Evolutionary conservation across 2,329 filamentous ascomycete species (phyloP).

Genomic region (Macrophomina tecta): DNA sequence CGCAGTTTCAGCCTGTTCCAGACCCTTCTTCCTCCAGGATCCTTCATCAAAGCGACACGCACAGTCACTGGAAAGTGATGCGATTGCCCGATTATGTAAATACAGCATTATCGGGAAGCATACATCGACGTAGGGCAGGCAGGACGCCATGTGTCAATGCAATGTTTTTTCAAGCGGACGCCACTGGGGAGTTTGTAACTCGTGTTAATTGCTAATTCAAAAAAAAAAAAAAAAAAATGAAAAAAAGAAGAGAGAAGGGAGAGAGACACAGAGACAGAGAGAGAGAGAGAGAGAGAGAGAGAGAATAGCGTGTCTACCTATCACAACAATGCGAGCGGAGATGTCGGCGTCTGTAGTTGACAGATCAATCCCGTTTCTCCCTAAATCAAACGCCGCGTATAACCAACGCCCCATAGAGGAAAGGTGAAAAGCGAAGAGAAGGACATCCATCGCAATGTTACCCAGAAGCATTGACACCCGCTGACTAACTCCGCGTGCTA

Average conservation of each 20-base stretch:
- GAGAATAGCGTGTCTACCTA: conserved; percentile 6
- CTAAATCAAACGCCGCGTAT: neutral
- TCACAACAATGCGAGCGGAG: conserved; percentile 16
- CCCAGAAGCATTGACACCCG: neutral
- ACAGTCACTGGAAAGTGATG: neutral
- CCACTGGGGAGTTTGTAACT: no score
- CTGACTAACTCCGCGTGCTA: neutral
- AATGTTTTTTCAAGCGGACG: no score
- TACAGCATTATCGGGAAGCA: neutral
- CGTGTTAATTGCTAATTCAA: neutral
- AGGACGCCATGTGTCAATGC: neutral
- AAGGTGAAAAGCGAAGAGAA: neutral
- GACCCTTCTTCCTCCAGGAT: neutral
- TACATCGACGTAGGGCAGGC: neutral
- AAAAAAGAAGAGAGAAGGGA: no score
- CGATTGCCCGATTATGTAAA: neutral
- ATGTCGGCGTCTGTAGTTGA: neutral
- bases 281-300: no score
- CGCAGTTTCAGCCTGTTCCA: neutral
- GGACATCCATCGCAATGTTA: neutral
- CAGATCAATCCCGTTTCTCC: neutral
- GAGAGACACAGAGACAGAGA: no score
- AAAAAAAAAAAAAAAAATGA: neutral
- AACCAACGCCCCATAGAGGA: conserved; percentile 4
- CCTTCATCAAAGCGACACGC: neutral